Conservation (phyloP, 169 alveolate species). For the Eimeria praecox region DNA sequence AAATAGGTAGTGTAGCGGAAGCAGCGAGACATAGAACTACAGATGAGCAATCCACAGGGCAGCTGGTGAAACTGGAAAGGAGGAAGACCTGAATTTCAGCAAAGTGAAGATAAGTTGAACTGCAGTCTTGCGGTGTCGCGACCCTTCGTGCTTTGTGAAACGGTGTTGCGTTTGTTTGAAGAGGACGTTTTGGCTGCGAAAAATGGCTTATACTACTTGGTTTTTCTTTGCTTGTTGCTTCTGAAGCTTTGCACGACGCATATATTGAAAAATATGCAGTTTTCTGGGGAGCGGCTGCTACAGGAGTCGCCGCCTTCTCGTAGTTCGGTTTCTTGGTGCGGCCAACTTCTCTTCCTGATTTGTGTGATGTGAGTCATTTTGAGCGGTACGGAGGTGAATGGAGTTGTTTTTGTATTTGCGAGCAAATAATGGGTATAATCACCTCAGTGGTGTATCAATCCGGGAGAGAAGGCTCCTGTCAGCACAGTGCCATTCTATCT, state of each 20-base stretch:
- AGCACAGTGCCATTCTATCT: not conserved
- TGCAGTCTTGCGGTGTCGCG: not conserved
- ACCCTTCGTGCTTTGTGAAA: not conserved
- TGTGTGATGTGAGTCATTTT: conserved; percentile 2
- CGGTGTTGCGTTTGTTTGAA: no score
- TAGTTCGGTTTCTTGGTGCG: not conserved
- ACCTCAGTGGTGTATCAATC: conserved; percentile 1
- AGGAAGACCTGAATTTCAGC: no score
- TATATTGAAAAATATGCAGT: not conserved
- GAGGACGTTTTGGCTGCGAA: no score
- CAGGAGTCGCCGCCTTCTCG: conserved; percentile 1
- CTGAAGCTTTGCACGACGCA: not conserved
- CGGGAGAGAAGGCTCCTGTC: not conserved
- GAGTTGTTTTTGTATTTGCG: no score
- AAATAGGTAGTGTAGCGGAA: no score
- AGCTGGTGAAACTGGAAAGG: no score
- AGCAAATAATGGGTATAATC: not conserved
- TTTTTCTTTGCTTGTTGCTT: not conserved
- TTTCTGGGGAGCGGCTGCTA: not conserved
- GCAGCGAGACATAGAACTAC: no score
- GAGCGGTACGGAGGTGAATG: not conserved
- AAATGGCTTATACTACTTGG: no score
- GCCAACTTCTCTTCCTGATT: not conserved
- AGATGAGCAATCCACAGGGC: no score
- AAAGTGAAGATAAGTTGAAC: not conserved